phyloP scores from a whole-genome alignment of 2,329 filamentous ascomycete genomes.

The Alternaria sp. region DNA sequence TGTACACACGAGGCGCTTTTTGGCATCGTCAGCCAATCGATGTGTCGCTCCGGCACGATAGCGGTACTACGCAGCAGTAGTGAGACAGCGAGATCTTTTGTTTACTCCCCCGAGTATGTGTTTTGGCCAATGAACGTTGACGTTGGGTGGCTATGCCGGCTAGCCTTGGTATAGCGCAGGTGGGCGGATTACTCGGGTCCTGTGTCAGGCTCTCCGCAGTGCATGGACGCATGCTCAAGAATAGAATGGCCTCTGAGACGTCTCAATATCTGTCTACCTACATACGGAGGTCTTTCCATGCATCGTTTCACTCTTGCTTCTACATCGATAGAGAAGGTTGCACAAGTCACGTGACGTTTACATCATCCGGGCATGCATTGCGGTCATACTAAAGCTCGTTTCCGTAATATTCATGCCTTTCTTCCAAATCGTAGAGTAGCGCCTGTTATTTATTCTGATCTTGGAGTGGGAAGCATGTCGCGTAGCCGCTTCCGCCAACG shows the following conservation, averaged over 20 bases:
- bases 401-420: neutral
- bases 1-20: slow-evolving; percentile 6
- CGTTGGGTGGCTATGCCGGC: neutral
- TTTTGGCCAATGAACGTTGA: neutral
- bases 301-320: neutral
- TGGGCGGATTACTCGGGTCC: neutral
- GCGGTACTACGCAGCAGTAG: neutral
- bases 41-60: neutral
- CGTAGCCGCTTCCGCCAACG: neutral
- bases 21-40: neutral
- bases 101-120: neutral
- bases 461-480: neutral
- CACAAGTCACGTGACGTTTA: neutral
- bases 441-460: neutral
- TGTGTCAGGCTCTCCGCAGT: neutral
- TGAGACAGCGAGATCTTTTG: neutral
- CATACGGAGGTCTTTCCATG: neutral
- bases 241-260: neutral
- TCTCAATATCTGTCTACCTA: neutral
- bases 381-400: neutral
- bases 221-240: neutral
- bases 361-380: neutral
- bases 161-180: neutral
- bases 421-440: neutral
- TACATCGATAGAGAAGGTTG: neutral